Evolutionary conservation across 176 grass and related monocot genomes (phyloP).

Genomic region (Themeda triandra): DNA sequence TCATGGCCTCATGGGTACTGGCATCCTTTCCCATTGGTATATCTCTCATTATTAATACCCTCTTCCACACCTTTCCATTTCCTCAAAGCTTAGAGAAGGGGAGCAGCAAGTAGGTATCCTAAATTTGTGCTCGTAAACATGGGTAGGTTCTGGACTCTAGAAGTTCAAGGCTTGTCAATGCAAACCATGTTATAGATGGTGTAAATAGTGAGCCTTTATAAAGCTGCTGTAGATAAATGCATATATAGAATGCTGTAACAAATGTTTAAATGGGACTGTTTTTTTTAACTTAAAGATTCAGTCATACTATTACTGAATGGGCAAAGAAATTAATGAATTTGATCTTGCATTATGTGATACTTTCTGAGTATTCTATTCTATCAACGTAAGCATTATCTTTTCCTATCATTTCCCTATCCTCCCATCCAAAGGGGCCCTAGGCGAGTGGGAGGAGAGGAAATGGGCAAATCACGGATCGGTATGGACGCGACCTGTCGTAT

Average conservation of each 20-base stretch:
- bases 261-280: not conserved
- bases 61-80: too few relatives aligned
- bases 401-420: too few relatives aligned
- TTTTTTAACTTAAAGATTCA: not conserved
- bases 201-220: not conserved
- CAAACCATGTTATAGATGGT: not conserved
- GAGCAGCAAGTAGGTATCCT: not conserved
- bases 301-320: not conserved
- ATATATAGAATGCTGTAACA: not conserved
- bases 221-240: not conserved
- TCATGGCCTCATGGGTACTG: too few relatives aligned
- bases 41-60: too few relatives aligned
- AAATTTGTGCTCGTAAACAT: not conserved
- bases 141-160: not conserved
- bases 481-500: too few relatives aligned
- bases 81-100: not conserved
- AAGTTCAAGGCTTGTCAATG: not conserved
- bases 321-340: not conserved
- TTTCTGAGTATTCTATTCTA: not conserved
- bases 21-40: too few relatives aligned
- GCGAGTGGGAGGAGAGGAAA: too few relatives aligned
- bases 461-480: too few relatives aligned
- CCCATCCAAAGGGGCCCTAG: too few relatives aligned
- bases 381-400: not conserved
- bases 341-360: not conserved